Evolutionary conservation across 768 basidiomycete genomes (phyloP).

Genomic region (Podaxis sp.): DNA sequence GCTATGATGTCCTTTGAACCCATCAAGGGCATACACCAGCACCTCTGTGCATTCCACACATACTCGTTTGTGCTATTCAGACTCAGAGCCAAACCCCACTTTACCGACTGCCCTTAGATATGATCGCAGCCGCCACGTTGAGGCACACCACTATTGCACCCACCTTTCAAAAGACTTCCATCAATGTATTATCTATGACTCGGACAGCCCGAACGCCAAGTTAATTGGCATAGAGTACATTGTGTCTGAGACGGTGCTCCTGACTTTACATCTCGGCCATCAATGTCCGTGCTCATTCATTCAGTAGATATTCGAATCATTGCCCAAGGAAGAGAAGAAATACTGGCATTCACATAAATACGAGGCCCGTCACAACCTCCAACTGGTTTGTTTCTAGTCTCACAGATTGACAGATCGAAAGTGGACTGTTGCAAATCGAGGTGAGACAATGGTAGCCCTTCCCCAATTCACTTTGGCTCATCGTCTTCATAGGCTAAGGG

Average conservation of each 20-base stretch:
- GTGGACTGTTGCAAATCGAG: slow-evolving; percentile 13
- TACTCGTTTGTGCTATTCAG: slow-evolving; percentile 3
- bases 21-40: slow-evolving; percentile 15
- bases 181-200: slow-evolving; percentile 16
- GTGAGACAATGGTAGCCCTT: background rate
- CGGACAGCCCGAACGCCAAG: slow-evolving; percentile 6
- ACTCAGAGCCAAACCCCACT: background rate
- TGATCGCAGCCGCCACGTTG: slow-evolving; percentile 14
- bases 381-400: background rate
- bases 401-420: slow-evolving; percentile 6
- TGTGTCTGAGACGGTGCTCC: slow-evolving; percentile 13
- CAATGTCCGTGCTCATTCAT: background rate
- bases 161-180: slow-evolving; percentile 15
- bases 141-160: slow-evolving; percentile 15
- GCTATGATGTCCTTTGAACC: slow-evolving; percentile 16
- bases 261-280: background rate
- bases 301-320: slow-evolving; percentile 10
- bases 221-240: slow-evolving; percentile 16
- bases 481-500: background rate
- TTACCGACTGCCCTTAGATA: background rate
- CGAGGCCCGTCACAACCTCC: background rate
- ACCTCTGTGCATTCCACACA: slow-evolving; percentile 16
- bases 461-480: background rate
- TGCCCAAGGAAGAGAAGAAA: slow-evolving; percentile 11
- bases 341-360: slow-evolving; percentile 17